phyloP scores from a whole-genome alignment of 805 yeast species.

The Yarrowia keelungensis region DNA sequence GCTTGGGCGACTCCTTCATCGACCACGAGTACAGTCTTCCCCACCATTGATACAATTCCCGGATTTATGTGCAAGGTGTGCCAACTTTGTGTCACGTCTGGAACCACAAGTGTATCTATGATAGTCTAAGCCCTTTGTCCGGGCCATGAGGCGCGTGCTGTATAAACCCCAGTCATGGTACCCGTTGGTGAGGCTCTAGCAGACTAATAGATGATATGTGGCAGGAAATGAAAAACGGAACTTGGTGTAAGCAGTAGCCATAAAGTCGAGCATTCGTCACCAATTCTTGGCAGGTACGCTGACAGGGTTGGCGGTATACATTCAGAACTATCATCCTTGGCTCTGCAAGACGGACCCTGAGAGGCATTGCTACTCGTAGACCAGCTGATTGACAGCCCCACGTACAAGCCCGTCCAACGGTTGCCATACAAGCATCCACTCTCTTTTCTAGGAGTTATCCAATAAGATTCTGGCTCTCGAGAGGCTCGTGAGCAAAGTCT shows the following conservation, averaged over 20 bases:
- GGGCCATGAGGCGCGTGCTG: conserved; percentile 35
- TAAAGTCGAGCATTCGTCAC: neutral
- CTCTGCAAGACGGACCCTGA: neutral
- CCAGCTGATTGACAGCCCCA: neutral
- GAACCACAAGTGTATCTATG: conserved; percentile 23
- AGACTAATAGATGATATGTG: neutral
- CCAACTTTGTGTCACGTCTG: conserved; percentile 28
- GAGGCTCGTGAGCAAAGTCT: conserved; percentile 28
- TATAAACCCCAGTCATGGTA: conserved; percentile 36
- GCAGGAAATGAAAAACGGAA: neutral
- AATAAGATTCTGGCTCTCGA: conserved; percentile 17
- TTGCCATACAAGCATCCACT: neutral
- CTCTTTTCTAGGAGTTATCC: conserved; percentile 29
- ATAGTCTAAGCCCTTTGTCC: neutral
- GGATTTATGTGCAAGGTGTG: conserved; percentile 10
- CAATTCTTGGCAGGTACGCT: conserved; percentile 18
- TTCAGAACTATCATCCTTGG: neutral
- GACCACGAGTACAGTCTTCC: conserved; percentile 2
- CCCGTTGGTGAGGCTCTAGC: conserved; percentile 31
- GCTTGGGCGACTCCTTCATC: neutral
- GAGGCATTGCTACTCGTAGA: neutral
- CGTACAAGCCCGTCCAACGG: neutral
- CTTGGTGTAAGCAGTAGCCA: neutral
- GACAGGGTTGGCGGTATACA: neutral
- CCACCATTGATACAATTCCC: conserved; percentile 18